Evolutionary conservation across 1,284 basidiomycete genomes (phyloP).

Genomic region (Leucoagaricus sp.): DNA sequence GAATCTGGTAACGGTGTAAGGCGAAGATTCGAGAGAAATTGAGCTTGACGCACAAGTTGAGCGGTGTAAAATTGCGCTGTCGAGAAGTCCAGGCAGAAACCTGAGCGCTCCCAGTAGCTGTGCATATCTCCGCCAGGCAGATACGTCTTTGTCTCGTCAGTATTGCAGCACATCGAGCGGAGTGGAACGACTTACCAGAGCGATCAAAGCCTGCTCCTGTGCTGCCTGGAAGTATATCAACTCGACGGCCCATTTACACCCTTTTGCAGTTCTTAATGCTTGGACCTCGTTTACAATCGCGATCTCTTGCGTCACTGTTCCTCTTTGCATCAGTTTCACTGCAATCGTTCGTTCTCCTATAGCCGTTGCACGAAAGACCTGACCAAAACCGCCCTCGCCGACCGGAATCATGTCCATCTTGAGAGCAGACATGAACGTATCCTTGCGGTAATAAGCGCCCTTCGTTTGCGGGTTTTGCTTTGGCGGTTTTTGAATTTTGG

Average conservation of each 20-base stretch:
- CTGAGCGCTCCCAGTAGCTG: constrained; percentile 11
- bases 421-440: constrained; percentile 8
- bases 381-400: constrained; percentile 13
- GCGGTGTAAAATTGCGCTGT: constrained; percentile 11
- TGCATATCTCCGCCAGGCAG: constrained; percentile 12
- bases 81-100: not conserved
- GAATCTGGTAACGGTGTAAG: not conserved
- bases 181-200: not conserved
- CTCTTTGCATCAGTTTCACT: constrained; percentile 11
- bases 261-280: constrained; percentile 6
- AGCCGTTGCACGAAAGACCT: constrained; percentile 11
- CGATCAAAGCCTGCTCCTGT: constrained; percentile 9
- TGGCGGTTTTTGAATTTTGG: not conserved
- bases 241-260: constrained; percentile 6
- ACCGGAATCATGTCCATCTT: constrained; percentile 10
- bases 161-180: not conserved
- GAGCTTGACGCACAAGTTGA: not conserved
- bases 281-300: constrained; percentile 11
- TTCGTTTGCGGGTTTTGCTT: not conserved
- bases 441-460: constrained; percentile 9
- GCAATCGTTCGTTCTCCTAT: not conserved
- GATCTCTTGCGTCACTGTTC: constrained; percentile 8
- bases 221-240: constrained; percentile 10
- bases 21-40: not conserved
- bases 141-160: constrained; percentile 4